phyloP scores from a whole-genome alignment of 371 early-diverging fungal species.

The Mucor ambiguus region DNA sequence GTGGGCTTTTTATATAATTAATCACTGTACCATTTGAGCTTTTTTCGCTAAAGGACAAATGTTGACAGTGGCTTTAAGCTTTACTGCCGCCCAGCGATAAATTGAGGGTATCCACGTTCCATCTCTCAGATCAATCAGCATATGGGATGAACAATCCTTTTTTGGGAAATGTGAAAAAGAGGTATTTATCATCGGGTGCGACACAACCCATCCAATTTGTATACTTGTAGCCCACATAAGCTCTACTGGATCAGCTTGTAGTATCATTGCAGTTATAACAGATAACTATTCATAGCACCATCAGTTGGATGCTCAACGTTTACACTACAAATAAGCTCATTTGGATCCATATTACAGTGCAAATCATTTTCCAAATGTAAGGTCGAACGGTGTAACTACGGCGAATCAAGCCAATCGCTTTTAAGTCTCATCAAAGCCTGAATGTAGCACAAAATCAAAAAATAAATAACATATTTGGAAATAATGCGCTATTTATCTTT shows the following conservation, averaged over 20 bases:
- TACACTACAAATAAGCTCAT: background rate
- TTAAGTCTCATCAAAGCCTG: conserved; percentile 11
- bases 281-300: background rate
- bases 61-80: background rate
- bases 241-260: background rate
- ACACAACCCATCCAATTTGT: background rate
- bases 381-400: background rate
- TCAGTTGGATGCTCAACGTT: background rate
- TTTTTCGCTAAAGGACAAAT: conserved; percentile 15
- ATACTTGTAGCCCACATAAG: background rate
- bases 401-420: conserved; percentile 23
- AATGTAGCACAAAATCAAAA: conserved; percentile 11
- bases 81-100: background rate
- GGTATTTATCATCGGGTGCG: conserved; percentile 4
- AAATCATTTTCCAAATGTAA: background rate
- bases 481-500: conserved; percentile 11
- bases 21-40: background rate
- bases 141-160: background rate
- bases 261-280: background rate
- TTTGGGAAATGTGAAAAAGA: background rate
- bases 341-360: background rate
- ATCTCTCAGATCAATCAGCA: background rate
- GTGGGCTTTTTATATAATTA: background rate
- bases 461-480: background rate
- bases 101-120: background rate